Evolutionary conservation across 495 filamentous ascomycete species (phyloP).

Genomic region (Thozetella sp.): DNA sequence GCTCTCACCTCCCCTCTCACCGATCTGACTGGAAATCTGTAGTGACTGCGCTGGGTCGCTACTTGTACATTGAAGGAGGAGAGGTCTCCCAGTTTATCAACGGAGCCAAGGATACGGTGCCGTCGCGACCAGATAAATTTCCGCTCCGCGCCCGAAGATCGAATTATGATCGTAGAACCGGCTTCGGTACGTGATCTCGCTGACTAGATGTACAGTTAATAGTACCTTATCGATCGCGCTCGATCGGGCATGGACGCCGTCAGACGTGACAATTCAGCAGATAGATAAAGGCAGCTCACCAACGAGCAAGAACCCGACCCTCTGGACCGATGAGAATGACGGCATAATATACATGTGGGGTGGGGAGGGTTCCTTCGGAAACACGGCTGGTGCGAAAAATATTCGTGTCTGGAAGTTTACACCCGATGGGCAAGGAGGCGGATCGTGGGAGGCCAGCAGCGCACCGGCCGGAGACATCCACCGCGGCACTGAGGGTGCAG

Average conservation of each 20-base stretch:
- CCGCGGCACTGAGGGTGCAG: too few species aligned
- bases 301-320: background rate
- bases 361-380: background rate
- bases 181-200: too few species aligned
- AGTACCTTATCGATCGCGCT: background rate
- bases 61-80: background rate
- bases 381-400: background rate
- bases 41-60: background rate
- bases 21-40: background rate
- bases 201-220: too few species aligned
- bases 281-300: background rate
- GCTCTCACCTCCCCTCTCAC: background rate
- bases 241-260: background rate
- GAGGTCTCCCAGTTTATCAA: background rate
- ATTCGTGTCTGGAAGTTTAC: background rate
- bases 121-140: background rate
- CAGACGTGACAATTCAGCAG: background rate
- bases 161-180: background rate
- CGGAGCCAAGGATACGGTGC: background rate
- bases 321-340: background rate
- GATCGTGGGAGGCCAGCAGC: background rate
- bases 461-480: background rate
- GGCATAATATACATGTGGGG: background rate
- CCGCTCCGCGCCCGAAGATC: background rate
- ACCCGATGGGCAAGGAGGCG: background rate